These are phyloP conservation scores for Candida loeiensis DNA, from an alignment of 805 yeast genomes.

Conservation along the genomic window DNA sequence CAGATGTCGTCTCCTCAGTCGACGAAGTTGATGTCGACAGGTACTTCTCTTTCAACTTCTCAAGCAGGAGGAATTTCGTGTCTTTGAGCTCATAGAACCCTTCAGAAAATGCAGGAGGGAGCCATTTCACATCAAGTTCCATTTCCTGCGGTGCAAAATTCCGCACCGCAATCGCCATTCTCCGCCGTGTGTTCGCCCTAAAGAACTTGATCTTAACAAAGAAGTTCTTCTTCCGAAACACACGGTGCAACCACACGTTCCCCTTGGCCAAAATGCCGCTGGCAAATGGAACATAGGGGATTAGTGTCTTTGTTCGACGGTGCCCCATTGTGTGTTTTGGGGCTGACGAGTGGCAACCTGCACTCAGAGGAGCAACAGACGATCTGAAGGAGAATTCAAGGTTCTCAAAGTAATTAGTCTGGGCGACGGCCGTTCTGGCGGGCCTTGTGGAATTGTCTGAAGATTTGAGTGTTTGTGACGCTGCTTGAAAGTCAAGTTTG, in stretches of 20 bases:
- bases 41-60: background rate
- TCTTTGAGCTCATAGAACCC: background rate
- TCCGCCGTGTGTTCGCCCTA: background rate
- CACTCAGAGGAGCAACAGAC: no score
- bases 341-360: background rate
- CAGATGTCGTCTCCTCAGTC: background rate
- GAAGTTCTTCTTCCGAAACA: slow-evolving; percentile 3
- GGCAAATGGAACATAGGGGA: background rate
- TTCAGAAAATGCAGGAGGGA: background rate
- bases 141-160: background rate
- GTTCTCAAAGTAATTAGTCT: no score
- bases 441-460: no score
- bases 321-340: slow-evolving; percentile 1
- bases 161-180: background rate
- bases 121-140: background rate
- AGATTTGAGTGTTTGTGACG: no score
- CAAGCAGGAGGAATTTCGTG: background rate
- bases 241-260: slow-evolving; percentile 1
- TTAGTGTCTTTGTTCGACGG: slow-evolving; percentile 3
- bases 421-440: no score
- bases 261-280: slow-evolving; percentile 2
- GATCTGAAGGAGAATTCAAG: no score
- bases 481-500: no score
- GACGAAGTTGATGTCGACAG: background rate
- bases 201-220: slow-evolving; percentile 6